Evolutionary conservation across 345 rosid genomes (phyloP), one percentile per base, ranked within the genome.

Genomic region (Ricinus communis): DNA sequence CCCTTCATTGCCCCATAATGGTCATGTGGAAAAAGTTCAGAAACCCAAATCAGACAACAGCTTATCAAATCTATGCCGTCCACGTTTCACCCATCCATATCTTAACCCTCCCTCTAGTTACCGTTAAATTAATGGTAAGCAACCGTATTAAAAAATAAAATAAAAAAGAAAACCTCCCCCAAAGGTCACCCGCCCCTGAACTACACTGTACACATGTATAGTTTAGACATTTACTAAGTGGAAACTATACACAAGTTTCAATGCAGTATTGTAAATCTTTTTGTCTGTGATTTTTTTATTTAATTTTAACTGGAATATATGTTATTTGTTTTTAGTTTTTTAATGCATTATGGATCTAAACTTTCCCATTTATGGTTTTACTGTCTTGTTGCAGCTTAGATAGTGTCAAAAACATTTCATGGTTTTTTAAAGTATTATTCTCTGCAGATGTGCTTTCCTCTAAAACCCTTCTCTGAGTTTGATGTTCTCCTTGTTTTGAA

Each of bases 261-360:
- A 65, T 49, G 69, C 28, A 49, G 0, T 24, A 53, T 21, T 51
- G 30, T 63, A 30, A 30, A 63, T 46, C 11, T 49, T 64, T 64
- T 64, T 25, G 38, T 64, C 5, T 16, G 21, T 40, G 51, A 31
- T 33, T 45, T 24, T 43, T n/a, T 25, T 60, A 3, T 0, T 14
- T 15, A 30, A 33, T 61, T 19, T n/a, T n/a, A 7, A 21, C 50
- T 62, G 50, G 49, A 62, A 41, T 62, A 11, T 28, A 43, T 63
- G 54, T 59, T 59, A 59, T 31, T 30, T 33, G 19, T 24, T 64
- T 50, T 6, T 68, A 45, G 65, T 50, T 47, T 59, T 80, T 80
- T 80, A 62, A 53, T 57, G 68, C 66, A 30, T 8, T 52, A 25
- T 77, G 82, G 85, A 82, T 82, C 85, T 85, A 66, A 70, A 66